phyloP scores from a whole-genome alignment of 768 basidiomycete species.

The Auricularia auricula-judae region DNA sequence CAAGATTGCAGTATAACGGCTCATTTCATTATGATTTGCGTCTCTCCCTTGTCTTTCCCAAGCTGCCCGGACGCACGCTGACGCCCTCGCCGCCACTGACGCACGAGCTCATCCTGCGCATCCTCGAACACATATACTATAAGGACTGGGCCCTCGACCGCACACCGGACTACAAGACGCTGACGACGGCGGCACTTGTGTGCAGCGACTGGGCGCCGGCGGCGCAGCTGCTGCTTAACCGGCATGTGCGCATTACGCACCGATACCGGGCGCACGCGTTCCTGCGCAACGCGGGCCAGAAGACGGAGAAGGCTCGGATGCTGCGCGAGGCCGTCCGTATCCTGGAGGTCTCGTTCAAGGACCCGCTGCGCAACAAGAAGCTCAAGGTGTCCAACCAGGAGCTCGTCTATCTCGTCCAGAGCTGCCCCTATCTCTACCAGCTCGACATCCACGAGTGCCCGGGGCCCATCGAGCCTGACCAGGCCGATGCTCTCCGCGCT shows the following conservation, averaged over 20 bases:
- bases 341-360: slow-evolving; percentile 1
- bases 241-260: not conserved
- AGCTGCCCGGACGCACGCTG: not conserved
- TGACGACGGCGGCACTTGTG: not conserved
- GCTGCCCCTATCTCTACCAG: not conserved
- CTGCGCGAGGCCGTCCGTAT: not conserved
- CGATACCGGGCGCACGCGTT: not conserved
- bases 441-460: not conserved
- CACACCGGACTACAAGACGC: not conserved
- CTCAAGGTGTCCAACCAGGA: not conserved
- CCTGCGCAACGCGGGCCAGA: not conserved
- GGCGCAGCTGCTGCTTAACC: not conserved
- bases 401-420: not conserved
- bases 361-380: slow-evolving; percentile 2
- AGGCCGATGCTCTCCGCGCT: not conserved
- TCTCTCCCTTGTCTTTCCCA: too few species aligned
- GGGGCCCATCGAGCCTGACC: not conserved
- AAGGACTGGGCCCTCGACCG: not conserved
- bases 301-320: not conserved
- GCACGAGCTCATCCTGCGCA: not conserved
- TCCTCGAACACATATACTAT: not conserved
- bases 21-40: too few species aligned
- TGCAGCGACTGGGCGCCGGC: not conserved
- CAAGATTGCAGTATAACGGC: too few species aligned
- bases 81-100: not conserved